A percentile compares a stretch with the other conserved stretches of the same genome.
phyloP scores from a whole-genome alignment of 306 rosid genomes.

The Boehmeria nivea region DNA sequence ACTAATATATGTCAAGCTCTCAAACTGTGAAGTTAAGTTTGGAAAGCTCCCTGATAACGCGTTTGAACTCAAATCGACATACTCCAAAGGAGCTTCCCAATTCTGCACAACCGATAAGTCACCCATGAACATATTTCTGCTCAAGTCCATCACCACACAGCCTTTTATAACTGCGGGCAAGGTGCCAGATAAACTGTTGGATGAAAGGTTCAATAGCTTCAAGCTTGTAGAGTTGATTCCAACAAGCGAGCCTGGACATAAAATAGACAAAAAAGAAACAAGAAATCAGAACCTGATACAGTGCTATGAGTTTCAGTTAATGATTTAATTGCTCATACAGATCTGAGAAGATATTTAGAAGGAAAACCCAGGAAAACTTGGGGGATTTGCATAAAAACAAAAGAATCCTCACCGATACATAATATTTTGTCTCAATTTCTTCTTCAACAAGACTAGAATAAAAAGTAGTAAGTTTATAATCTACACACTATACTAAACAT shows the following conservation, averaged over 20 bases:
- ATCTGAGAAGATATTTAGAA: background rate
- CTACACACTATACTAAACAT: background rate
- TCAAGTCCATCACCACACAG: constrained; percentile 52
- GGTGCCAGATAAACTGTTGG: constrained; percentile 68
- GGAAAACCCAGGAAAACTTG: background rate
- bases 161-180: constrained; percentile 46
- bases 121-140: constrained; percentile 59
- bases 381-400: background rate
- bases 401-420: background rate
- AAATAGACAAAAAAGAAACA: constrained; percentile 10
- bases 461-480: background rate
- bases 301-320: too few relatives aligned
- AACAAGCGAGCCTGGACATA: constrained; percentile 61
- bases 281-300: background rate
- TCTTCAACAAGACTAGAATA: background rate
- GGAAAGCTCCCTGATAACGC: constrained; percentile 59
- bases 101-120: constrained; percentile 54
- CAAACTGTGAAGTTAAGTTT: constrained; percentile 37
- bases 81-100: constrained; percentile 66
- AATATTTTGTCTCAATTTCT: background rate
- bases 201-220: constrained; percentile 63
- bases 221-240: constrained; percentile 65
- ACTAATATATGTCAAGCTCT: constrained; percentile 35
- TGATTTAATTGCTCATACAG: constrained; percentile 1
- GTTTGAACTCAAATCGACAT: constrained; percentile 81